These are phyloP conservation scores for Sanghuangporus weigelae DNA, from an alignment of 1,284 basidiomycete genomes.

Conservation along the genomic window DNA sequence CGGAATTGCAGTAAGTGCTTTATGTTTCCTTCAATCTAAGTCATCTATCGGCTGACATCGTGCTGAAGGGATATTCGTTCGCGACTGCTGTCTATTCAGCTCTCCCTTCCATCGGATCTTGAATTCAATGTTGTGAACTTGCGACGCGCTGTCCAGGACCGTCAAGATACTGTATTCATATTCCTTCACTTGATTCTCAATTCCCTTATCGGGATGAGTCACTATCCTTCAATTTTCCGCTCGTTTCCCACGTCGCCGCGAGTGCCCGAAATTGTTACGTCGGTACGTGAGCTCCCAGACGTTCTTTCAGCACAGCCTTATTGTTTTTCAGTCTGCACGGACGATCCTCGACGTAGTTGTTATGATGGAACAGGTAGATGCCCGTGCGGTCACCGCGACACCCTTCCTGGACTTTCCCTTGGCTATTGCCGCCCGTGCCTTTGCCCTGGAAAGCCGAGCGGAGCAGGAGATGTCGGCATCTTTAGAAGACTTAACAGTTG, in stretches of 20 bases:
- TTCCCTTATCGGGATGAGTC: constrained; percentile 14
- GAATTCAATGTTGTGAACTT: constrained; percentile 16
- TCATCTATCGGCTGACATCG: not conserved
- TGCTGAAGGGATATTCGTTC: constrained; percentile 12
- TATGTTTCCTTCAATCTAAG: not conserved
- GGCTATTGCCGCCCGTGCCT: constrained; percentile 17
- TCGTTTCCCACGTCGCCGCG: not conserved
- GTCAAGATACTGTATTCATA: constrained; percentile 15
- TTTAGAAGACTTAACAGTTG: constrained; percentile 3
- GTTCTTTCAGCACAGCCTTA: not conserved
- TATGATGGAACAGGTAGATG: constrained; percentile 16
- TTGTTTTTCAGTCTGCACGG: constrained; percentile 11
- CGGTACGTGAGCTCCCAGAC: constrained; percentile 4
- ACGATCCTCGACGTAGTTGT: constrained; percentile 16
- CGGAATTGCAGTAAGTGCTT: constrained; percentile 13
- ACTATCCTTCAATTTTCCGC: constrained; percentile 17
- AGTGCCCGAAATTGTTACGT: constrained; percentile 13
- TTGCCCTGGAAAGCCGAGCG: constrained; percentile 14
- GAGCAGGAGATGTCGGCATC: constrained; percentile 9
- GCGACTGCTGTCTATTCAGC: constrained; percentile 11
- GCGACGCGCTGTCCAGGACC: constrained; percentile 13
- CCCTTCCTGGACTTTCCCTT: constrained; percentile 19
- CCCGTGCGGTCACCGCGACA: constrained; percentile 1
- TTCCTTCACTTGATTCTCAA: constrained; percentile 18
- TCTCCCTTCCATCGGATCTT: constrained; percentile 14